Conservation (phyloP, 78 protist species). For the Dictyostelium capitatum region DNA sequence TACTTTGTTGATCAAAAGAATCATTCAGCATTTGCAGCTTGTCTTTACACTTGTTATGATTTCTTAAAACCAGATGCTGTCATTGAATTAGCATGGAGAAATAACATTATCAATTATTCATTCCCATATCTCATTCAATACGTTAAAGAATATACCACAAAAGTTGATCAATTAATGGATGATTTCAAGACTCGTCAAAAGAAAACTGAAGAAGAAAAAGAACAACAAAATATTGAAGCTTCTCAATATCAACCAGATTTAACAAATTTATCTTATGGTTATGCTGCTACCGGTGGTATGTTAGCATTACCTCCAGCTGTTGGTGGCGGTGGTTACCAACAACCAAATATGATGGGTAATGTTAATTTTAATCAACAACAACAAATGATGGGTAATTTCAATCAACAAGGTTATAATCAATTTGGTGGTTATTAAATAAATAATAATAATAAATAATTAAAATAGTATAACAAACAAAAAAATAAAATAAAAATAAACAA, state of each 20-base stretch:
- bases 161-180: constrained; percentile 54
- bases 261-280: constrained; percentile 53
- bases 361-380: constrained; percentile 35
- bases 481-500: neutral
- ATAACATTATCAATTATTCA: constrained; percentile 95
- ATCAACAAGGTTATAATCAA: constrained; percentile 21
- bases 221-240: constrained; percentile 54
- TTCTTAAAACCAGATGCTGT: constrained; percentile 96
- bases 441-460: neutral
- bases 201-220: constrained; percentile 78
- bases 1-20: constrained; percentile 93
- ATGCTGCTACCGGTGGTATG: constrained; percentile 81
- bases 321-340: constrained; percentile 30
- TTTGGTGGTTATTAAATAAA: constrained; percentile 28
- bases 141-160: constrained; percentile 59
- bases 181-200: constrained; percentile 58
- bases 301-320: constrained; percentile 71
- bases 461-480: neutral
- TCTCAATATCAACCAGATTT: constrained; percentile 76
- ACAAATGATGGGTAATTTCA: neutral
- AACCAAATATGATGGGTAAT: neutral
- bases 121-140: constrained; percentile 99
- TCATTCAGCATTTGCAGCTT: constrained; percentile 97
- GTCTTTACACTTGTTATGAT: constrained; percentile 98
- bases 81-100: constrained; percentile 99